A percentile compares a stretch with the other conserved stretches of the same genome.
phyloP scores from a whole-genome alignment of 768 basidiomycete species.

The Macrolepiota albuminosa region DNA sequence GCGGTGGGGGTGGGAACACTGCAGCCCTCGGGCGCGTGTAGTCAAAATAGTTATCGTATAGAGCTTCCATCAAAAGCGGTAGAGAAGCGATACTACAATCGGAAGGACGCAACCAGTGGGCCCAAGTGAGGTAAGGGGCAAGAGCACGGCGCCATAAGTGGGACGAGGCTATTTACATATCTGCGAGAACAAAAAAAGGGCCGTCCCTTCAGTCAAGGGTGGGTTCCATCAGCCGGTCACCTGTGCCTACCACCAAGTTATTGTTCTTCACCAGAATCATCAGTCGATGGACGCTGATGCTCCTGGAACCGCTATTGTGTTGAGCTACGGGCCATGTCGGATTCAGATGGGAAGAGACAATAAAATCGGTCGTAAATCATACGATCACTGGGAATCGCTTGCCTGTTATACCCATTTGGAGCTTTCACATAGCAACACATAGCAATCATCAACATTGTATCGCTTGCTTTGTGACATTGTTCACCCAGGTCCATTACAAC shows the following conservation, averaged over 20 bases:
- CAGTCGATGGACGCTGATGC: neutral
- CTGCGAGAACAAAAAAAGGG: constrained; percentile 3
- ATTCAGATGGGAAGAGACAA: neutral
- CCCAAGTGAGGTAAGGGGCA: constrained; percentile 3
- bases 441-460: too few relatives aligned
- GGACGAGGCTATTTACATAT: constrained; percentile 4
- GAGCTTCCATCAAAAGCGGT: neutral
- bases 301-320: neutral
- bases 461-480: too few relatives aligned
- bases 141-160: constrained; percentile 1
- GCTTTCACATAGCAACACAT: neutral
- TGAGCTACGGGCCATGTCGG: neutral
- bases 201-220: neutral
- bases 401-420: neutral
- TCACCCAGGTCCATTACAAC: too few relatives aligned
- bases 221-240: constrained; percentile 6
- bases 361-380: neutral
- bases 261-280: constrained; percentile 4
- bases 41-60: neutral
- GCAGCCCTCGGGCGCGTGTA: constrained; percentile 11
- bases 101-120: constrained; percentile 5
- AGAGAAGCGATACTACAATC: neutral
- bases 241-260: neutral
- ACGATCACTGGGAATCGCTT: neutral
- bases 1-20: constrained; percentile 46